A percentile compares a stretch with the other conserved stretches of the same genome.
Conservation (phyloP, 139 green algal genomes). For the Spirogloea muscicola region DNA sequence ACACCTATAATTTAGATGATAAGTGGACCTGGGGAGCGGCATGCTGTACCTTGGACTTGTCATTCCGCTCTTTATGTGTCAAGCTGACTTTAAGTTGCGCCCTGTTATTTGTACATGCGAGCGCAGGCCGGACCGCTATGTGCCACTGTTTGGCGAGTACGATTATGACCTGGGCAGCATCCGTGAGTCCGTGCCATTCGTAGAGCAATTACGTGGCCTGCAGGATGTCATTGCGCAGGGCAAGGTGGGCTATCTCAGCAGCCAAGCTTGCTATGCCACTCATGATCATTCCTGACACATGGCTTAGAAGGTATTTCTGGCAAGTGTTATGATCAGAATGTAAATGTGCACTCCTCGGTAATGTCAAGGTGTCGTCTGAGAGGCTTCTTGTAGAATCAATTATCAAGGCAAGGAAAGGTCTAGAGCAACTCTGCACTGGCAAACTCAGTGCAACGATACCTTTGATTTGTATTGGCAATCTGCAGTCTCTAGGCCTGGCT, state of each 20-base stretch:
- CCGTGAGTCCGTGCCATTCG: conserved; percentile 67
- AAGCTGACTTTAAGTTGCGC: too few species aligned
- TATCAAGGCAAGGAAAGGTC: not conserved
- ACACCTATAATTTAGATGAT: too few species aligned
- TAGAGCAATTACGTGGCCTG: conserved; percentile 79
- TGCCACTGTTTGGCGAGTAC: conserved; percentile 73
- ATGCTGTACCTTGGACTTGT: too few species aligned
- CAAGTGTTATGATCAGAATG: not conserved
- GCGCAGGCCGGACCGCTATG: conserved; percentile 50
- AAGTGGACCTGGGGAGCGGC: too few species aligned
- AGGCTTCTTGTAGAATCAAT: not conserved
- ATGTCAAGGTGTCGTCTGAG: not conserved
- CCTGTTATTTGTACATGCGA: not conserved
- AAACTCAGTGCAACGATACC: too few species aligned
- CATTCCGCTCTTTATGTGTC: too few species aligned
- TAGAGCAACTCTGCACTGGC: not conserved
- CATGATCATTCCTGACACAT: not conserved
- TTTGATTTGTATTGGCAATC: too few species aligned
- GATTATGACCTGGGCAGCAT: conserved; percentile 64
- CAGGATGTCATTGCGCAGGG: conserved; percentile 73
- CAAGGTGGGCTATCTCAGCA: conserved; percentile 64
- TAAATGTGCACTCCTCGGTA: too few species aligned
- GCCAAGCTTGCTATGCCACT: not conserved
- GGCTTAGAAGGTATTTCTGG: not conserved
- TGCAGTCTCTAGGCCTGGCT: not conserved